Evolutionary conservation across 2,329 filamentous ascomycete genomes (phyloP).

Genomic region (Microdochium paspali): DNA sequence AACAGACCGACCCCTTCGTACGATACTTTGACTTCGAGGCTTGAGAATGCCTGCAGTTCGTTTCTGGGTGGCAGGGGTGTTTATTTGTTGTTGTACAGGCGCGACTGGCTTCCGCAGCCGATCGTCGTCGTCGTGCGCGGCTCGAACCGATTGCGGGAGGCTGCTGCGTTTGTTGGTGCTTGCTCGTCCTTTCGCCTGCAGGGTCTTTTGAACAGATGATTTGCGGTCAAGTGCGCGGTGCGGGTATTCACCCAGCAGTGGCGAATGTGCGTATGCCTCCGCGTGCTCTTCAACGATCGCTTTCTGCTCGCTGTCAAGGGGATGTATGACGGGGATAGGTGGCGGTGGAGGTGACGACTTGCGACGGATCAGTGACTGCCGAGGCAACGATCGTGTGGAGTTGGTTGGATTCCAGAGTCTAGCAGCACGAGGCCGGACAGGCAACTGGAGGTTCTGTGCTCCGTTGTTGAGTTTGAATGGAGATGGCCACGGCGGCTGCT

Average conservation of each 20-base stretch:
- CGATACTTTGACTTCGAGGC: conserved; percentile 18
- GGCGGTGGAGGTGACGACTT: conserved; percentile 45
- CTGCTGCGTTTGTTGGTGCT: conserved; percentile 39
- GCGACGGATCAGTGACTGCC: conserved; percentile 23
- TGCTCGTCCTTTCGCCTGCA: conserved; percentile 37
- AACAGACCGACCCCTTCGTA: conserved; percentile 14
- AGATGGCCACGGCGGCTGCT: neutral
- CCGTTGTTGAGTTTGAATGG: conserved; percentile 7
- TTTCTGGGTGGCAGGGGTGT: conserved; percentile 14
- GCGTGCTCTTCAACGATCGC: conserved; percentile 23
- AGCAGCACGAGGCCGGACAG: conserved; percentile 32
- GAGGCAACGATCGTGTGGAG: conserved; percentile 37
- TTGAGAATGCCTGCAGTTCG: conserved; percentile 9
- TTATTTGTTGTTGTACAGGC: conserved; percentile 10
- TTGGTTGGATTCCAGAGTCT: conserved; percentile 54
- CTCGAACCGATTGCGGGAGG: conserved; percentile 42
- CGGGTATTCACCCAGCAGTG: conserved; percentile 40
- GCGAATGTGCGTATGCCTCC: conserved; percentile 33
- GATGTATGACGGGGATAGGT: conserved; percentile 37
- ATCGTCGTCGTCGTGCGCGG: conserved; percentile 41
- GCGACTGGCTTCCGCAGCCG: conserved; percentile 21
- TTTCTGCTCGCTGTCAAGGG: conserved; percentile 26
- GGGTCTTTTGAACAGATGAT: conserved; percentile 33
- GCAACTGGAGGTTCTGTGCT: conserved; percentile 16
- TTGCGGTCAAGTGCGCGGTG: conserved; percentile 36